Base-by-base conservation (phyloP, 208 protist species). In the Crithidia expoeki region DNA sequence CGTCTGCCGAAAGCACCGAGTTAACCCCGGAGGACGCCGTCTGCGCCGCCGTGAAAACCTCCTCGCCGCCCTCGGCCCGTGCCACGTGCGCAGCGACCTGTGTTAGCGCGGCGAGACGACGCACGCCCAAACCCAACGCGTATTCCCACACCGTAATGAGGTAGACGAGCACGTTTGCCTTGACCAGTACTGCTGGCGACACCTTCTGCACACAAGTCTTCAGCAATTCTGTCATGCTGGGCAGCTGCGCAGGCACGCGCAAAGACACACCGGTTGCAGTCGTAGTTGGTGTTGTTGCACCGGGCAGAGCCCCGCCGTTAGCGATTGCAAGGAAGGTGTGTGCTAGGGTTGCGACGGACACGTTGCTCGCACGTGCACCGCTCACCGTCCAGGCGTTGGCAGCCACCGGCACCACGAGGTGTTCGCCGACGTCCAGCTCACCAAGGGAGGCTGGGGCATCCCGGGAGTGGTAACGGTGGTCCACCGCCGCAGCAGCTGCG, bases 341-440 rank as follows among this genome's bases (percentile, higher is more conserved):
- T 28, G 49, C 46, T 21, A 71, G 38, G 17, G 63, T 47, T 10
- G 46, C 46, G 5, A 83, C 38, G 1, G 73, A 69, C 16, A 75
- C 46, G 47, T 9, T 67, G 36, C 30, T 64, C 27, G 53, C 51
- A 19, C 80, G 81, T 0, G 67, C 78, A 25, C 73, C 73, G 19
- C 81, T 72, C 14, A 88, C 79, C 1, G 85, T 76, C 85, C 85
- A 90, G 2, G 75, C 68, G 27, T 76, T 52, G 14, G 75, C 61
- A 5, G 76, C 68, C 0, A 72, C 55, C 11, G 79, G 75, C 7
- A 64, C 57, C 12, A 86, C 73, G 23, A 95, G 76, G 33, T 75
- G 74, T 12, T 82, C 79, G n/a, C 73, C 66, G 10, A 93, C 85
- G 66, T 92, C 81, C 14, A 84, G 46, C 6, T 90, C 62, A 27